Percentiles rank a stretch among this genome's conserved stretches.
phyloP scores from a whole-genome alignment of 2,329 filamentous ascomycete genomes.

The Fusarium sambucinum region DNA sequence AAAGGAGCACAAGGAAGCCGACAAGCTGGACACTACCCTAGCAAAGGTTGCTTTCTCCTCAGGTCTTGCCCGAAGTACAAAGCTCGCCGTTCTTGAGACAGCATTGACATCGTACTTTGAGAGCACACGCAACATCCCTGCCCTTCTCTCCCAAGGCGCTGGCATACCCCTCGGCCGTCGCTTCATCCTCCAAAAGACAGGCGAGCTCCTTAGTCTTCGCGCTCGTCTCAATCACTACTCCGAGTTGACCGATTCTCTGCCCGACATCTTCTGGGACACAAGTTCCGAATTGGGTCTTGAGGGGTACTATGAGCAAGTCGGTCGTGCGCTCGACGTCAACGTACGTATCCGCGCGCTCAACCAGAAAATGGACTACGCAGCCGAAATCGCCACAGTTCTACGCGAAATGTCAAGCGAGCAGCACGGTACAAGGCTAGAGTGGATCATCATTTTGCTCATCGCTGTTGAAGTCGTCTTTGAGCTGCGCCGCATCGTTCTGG shows the following conservation, averaged over 20 bases:
- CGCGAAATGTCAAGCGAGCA: constrained; percentile 91
- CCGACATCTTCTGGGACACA: constrained; percentile 97
- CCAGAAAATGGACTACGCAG: constrained; percentile 97
- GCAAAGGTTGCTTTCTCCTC: constrained; percentile 98
- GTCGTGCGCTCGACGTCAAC: constrained; percentile 88
- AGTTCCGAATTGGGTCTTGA: constrained; percentile 90
- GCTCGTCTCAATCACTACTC: constrained; percentile 97
- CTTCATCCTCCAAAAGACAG: constrained; percentile 93
- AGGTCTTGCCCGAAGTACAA: constrained; percentile 90
- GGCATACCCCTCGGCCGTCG: constrained; percentile 64
- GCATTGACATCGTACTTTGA: constrained; percentile 87
- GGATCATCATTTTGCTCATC: constrained; percentile 96
- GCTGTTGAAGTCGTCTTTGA: constrained; percentile 93
- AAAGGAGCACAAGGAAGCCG: constrained; percentile 59
- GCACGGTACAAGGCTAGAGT: constrained; percentile 88
- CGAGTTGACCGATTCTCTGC: constrained; percentile 92
- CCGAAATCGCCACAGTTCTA: constrained; percentile 91
- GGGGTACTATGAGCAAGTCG: constrained; percentile 94
- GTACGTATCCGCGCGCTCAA: constrained; percentile 92
- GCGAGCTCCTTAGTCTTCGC: constrained; percentile 87
- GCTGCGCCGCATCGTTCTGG: constrained; percentile 77
- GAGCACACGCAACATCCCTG: constrained; percentile 84
- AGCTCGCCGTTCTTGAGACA: constrained; percentile 90
- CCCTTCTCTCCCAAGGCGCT: constrained; percentile 75
- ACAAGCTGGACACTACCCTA: constrained; percentile 72